Conservation (phyloP, 2,329 filamentous ascomycete species). For the Dothideomycetes sp. region DNA sequence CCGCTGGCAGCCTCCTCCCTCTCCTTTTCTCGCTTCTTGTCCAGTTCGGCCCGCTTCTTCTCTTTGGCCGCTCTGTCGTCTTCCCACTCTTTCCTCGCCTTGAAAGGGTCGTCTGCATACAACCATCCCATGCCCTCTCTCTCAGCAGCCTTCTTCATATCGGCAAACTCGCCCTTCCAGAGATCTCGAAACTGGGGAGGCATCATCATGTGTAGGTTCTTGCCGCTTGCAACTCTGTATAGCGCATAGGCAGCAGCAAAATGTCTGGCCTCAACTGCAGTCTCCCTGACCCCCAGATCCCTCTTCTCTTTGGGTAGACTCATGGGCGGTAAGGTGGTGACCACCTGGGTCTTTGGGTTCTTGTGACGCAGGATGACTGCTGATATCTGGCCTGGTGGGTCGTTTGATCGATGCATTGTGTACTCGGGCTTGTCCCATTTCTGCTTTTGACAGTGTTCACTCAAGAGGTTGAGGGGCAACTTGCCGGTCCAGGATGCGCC, state of each 20-base stretch:
- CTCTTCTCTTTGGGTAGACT: slow-evolving; percentile 66
- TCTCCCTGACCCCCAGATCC: slow-evolving; percentile 58
- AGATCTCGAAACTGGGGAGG: slow-evolving; percentile 80
- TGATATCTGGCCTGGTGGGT: slow-evolving; percentile 41
- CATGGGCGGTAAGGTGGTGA: slow-evolving; percentile 66
- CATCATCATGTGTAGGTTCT: slow-evolving; percentile 88
- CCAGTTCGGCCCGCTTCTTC: slow-evolving; percentile 66
- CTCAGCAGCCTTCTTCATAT: slow-evolving; percentile 69
- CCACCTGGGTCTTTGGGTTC: slow-evolving; percentile 74
- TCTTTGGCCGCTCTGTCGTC: slow-evolving; percentile 64
- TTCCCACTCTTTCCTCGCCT: slow-evolving; percentile 65
- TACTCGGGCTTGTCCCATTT: slow-evolving; percentile 94
- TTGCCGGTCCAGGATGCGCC: slow-evolving; percentile 97
- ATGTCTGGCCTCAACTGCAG: slow-evolving; percentile 81
- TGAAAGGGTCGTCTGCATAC: slow-evolving; percentile 93
- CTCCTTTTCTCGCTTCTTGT: slow-evolving; percentile 40
- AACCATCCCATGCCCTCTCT: slow-evolving; percentile 72
- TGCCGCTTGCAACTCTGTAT: slow-evolving; percentile 87
- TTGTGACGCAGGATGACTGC: slow-evolving; percentile 64
- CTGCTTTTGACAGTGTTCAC: slow-evolving; percentile 90
- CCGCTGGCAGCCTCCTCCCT: slow-evolving; percentile 50
- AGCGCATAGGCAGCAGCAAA: slow-evolving; percentile 86
- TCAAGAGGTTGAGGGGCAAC: slow-evolving; percentile 82
- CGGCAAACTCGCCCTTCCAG: slow-evolving; percentile 81
- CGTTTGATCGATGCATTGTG: slow-evolving; percentile 43